Conservation (phyloP, 2,329 filamentous ascomycete genomes). For the Colletotrichum incanum region DNA sequence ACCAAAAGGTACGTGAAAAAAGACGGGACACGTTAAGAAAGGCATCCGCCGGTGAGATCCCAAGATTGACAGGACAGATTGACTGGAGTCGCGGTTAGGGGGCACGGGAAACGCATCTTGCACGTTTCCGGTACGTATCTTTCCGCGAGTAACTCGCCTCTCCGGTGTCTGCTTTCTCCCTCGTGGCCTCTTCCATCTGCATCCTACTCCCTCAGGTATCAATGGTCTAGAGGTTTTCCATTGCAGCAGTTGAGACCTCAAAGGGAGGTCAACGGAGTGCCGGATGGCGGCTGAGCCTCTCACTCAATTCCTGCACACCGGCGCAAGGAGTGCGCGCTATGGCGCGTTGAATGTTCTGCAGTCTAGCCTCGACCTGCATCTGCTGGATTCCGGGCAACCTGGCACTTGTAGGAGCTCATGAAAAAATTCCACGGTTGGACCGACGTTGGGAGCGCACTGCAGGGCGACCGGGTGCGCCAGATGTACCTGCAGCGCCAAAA, state of each 20-base stretch:
- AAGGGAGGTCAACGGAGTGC: slow-evolving; percentile 25
- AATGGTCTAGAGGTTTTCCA: slow-evolving; percentile 23
- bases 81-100: slow-evolving; percentile 36
- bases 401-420: slow-evolving; percentile 8
- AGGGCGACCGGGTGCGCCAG: slow-evolving; percentile 26
- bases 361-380: slow-evolving; percentile 8
- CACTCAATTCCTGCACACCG: slow-evolving; percentile 32
- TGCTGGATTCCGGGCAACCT: slow-evolving; percentile 7
- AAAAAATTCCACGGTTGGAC: slow-evolving; percentile 33
- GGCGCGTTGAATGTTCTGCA: slow-evolving; percentile 30
- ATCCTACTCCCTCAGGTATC: slow-evolving; percentile 28
- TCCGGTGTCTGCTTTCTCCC: slow-evolving; percentile 24
- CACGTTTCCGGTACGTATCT: slow-evolving; percentile 18
- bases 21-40: slow-evolving; percentile 20
- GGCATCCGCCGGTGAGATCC: slow-evolving; percentile 17
- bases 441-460: slow-evolving; percentile 35
- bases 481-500: slow-evolving; percentile 32
- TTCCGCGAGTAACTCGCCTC: slow-evolving; percentile 16
- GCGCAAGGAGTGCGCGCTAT: slow-evolving; percentile 18
- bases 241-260: slow-evolving; percentile 23
- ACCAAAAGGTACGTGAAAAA: slow-evolving; percentile 26
- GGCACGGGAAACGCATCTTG: slow-evolving; percentile 19
- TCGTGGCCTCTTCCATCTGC: slow-evolving; percentile 17
- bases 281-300: slow-evolving; percentile 32
- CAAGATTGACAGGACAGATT: slow-evolving; percentile 39